These are phyloP conservation scores for Solanum virginianum DNA, from an alignment of 257 asterid species.

Conservation along the genomic window DNA sequence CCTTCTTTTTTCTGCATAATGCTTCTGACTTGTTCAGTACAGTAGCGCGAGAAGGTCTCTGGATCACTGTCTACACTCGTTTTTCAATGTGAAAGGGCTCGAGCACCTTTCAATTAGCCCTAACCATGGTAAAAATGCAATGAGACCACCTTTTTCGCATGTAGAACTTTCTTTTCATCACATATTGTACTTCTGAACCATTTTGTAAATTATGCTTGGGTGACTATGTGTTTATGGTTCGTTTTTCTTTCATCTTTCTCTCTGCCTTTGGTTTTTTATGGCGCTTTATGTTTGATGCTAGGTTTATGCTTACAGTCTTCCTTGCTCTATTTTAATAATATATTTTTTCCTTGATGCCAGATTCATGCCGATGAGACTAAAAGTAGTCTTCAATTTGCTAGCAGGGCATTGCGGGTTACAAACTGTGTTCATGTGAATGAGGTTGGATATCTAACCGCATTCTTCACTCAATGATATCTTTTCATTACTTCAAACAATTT, in stretches of 20 bases:
- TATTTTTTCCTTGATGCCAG: slow-evolving; percentile 26
- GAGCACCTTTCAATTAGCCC: neutral
- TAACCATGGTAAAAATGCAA: neutral
- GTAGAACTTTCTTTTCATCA: neutral
- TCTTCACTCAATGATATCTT: slow-evolving; percentile 5
- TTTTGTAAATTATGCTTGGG: neutral
- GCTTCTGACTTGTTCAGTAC: neutral
- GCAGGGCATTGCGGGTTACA: slow-evolving; percentile 94
- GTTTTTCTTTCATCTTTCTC: neutral
- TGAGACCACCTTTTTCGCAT: neutral
- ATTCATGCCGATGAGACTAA: slow-evolving; percentile 98
- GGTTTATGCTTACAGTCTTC: neutral
- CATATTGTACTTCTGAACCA: neutral
- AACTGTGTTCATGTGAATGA: slow-evolving; percentile 95
- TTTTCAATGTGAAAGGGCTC: neutral
- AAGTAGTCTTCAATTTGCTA: slow-evolving; percentile 97
- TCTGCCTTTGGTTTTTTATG: neutral
- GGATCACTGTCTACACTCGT: neutral
- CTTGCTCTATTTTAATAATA: neutral
- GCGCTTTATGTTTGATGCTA: neutral
- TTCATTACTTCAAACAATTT: neutral
- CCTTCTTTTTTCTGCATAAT: neutral
- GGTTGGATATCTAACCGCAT: slow-evolving; percentile 30
- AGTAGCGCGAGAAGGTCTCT: neutral
- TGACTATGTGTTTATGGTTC: neutral